These are phyloP conservation scores for Paracorniculantispora psalliotae DNA, from an alignment of 2,329 filamentous ascomycete genomes.

Conservation along the genomic window DNA sequence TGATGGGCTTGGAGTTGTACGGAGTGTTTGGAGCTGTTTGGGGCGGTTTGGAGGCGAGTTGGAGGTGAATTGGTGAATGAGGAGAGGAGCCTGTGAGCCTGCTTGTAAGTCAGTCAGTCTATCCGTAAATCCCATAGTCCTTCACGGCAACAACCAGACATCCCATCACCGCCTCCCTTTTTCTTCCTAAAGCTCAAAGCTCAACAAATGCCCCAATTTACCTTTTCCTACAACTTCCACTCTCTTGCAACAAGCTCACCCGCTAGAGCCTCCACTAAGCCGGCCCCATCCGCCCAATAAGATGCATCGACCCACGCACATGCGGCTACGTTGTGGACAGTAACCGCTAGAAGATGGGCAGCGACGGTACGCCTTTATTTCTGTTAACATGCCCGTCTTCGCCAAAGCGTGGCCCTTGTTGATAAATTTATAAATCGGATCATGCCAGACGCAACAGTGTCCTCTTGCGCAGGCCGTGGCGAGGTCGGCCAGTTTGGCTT, in stretches of 20 bases:
- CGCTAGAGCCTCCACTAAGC: slow-evolving; percentile 8
- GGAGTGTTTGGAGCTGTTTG: not conserved
- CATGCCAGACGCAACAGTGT: not conserved
- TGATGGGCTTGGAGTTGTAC: not conserved
- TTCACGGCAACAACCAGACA: not conserved
- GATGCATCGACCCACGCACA: slow-evolving; percentile 14
- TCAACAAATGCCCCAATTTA: slow-evolving; percentile 2
- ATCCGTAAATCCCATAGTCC: not conserved
- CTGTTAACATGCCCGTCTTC: not conserved
- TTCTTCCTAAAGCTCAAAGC: not conserved
- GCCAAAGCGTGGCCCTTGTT: not conserved
- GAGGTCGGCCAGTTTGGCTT: not conserved
- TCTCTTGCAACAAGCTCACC: not conserved
- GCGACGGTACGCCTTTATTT: not conserved
- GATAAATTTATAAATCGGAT: not conserved
- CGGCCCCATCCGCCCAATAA: slow-evolving; percentile 11
- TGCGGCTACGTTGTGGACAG: slow-evolving; percentile 10
- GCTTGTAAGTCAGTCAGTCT: not conserved
- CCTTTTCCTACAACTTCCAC: not conserved
- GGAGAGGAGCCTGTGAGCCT: not conserved
- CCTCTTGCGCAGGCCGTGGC: not conserved
- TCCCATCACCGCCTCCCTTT: not conserved
- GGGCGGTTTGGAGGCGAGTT: not conserved
- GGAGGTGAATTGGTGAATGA: not conserved
- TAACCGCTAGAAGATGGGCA: not conserved